Conservation (phyloP, 768 basidiomycete species). For the Candolleomyces efflorescens region DNA sequence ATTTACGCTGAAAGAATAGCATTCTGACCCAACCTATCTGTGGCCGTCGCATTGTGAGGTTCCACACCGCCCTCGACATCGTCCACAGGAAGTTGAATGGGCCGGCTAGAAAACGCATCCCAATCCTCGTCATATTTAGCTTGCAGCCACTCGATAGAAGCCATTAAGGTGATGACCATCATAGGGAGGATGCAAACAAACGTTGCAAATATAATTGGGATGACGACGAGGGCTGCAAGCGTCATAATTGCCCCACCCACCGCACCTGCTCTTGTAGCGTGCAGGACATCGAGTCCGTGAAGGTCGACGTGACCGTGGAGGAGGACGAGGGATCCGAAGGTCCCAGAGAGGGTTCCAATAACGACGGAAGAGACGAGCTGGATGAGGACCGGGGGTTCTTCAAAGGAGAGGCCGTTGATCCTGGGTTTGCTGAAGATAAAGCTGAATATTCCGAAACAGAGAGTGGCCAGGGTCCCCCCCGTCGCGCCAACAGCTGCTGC, state of each 20-base stretch:
- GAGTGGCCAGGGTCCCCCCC: conserved; percentile 12
- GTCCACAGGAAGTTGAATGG: too few species aligned
- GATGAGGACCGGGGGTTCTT: not conserved
- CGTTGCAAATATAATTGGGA: not conserved
- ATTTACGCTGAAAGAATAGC: too few species aligned
- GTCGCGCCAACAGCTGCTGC: conserved; percentile 19
- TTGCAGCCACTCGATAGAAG: too few species aligned
- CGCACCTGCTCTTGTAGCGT: conserved; percentile 22
- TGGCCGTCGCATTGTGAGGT: too few species aligned
- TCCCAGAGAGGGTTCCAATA: conserved; percentile 14
- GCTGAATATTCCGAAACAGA: conserved; percentile 9
- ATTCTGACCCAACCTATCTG: too few species aligned
- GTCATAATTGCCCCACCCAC: conserved; percentile 18
- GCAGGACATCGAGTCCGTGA: conserved; percentile 17
- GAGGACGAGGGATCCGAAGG: conserved; percentile 18
- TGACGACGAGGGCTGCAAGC: conserved; percentile 1
- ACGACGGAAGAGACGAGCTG: not conserved
- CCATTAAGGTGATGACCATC: too few species aligned
- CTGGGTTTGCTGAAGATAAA: not conserved
- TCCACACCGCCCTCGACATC: too few species aligned
- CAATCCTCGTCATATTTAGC: too few species aligned
- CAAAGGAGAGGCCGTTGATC: not conserved
- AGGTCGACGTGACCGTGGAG: conserved; percentile 14
- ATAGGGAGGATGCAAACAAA: not conserved
- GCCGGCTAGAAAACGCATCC: too few species aligned